Conservation (phyloP, 495 filamentous ascomycete species). For the Aspergillus avenaceus region DNA sequence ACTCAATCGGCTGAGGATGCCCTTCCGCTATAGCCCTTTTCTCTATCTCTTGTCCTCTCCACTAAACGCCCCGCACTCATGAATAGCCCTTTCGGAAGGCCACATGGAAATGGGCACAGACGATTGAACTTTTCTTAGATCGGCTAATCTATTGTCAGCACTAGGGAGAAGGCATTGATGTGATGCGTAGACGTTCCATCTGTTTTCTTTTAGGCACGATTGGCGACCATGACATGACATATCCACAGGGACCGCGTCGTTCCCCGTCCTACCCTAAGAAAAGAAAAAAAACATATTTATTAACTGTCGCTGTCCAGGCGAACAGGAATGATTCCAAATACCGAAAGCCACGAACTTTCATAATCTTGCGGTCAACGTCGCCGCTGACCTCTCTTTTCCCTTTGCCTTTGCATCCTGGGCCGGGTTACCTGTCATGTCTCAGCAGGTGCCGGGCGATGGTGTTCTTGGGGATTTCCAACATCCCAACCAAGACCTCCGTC, state of each 20-base stretch:
- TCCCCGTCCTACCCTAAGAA: background rate
- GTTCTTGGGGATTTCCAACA: constrained; percentile 4
- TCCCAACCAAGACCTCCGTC: constrained; percentile 17
- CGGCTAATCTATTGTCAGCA: background rate
- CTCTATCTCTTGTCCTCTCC: no score
- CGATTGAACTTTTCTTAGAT: background rate
- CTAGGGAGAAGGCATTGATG: background rate
- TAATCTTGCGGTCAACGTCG: background rate
- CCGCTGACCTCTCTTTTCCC: background rate
- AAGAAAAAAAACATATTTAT: constrained; percentile 6
- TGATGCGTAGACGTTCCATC: background rate
- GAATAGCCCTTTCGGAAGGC: no score
- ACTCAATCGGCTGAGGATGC: no score
- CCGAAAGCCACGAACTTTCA: background rate
- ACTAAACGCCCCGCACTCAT: no score
- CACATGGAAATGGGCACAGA: background rate
- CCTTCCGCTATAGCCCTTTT: no score
- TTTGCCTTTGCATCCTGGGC: background rate
- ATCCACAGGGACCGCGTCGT: background rate
- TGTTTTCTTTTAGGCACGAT: background rate
- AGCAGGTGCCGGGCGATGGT: background rate
- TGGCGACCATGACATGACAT: background rate
- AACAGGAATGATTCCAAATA: constrained; percentile 3
- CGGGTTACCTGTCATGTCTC: constrained; percentile 1
- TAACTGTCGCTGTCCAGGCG: background rate